Conservation (phyloP, 2,329 filamentous ascomycete species). For the Herpotrichia juniperi region DNA sequence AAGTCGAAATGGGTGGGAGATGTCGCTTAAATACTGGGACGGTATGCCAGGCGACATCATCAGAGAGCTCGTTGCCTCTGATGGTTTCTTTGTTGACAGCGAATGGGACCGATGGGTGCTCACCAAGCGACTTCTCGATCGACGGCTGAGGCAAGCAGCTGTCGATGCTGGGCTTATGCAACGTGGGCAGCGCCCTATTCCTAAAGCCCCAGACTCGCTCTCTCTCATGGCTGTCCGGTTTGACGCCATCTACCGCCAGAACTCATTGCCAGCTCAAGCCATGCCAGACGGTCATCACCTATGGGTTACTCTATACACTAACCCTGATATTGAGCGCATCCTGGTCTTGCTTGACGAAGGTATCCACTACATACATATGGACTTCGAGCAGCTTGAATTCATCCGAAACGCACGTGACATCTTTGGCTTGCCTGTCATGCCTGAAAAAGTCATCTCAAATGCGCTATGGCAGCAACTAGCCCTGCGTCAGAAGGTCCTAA, state of each 20-base stretch:
- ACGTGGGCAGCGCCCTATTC: conserved; percentile 47
- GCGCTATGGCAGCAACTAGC: conserved; percentile 65
- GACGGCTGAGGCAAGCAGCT: conserved; percentile 55
- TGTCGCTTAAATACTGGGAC: conserved; percentile 62
- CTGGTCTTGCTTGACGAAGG: conserved; percentile 63
- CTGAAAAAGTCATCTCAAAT: conserved; percentile 61
- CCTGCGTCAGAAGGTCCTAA: conserved; percentile 61
- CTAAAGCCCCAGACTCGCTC: conserved; percentile 55
- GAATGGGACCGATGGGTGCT: conserved; percentile 66
- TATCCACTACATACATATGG: conserved; percentile 65
- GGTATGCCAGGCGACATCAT: conserved; percentile 63
- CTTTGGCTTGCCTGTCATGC: conserved; percentile 61
- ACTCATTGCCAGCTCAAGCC: conserved; percentile 42
- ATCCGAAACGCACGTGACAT: conserved; percentile 59
- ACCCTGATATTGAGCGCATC: conserved; percentile 61
- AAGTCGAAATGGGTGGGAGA: conserved; percentile 62
- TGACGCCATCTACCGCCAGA: conserved; percentile 58
- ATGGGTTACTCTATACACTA: conserved; percentile 60
- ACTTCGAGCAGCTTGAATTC: conserved; percentile 63
- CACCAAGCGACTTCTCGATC: conserved; percentile 60
- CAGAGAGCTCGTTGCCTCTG: conserved; percentile 63
- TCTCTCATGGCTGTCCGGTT: conserved; percentile 60
- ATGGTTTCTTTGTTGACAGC: conserved; percentile 63
- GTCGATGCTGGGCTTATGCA: conserved; percentile 56
- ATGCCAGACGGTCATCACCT: conserved; percentile 53